Evolutionary conservation across 2,329 filamentous ascomycete species (phyloP), one percentile per base, ranked within the genome.

Genomic region (Colletotrichum chlorophyti): DNA sequence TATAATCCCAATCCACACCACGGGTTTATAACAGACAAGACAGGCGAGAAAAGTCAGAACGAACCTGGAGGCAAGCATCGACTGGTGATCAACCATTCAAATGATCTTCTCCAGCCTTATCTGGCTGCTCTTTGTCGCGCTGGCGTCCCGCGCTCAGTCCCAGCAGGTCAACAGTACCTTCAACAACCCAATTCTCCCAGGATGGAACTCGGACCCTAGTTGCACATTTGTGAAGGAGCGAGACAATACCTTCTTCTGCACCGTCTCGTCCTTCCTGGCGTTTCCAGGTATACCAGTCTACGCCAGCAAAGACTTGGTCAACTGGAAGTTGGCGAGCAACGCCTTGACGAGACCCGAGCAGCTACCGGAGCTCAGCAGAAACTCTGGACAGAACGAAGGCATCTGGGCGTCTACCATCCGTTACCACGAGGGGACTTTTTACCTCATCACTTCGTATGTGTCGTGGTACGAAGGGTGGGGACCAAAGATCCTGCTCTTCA

Each of bases 261-360:
- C 76, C 4, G 79, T 78, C 0, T 83, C 81, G 1, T 81, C 78
- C 0, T 85, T 84, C 64, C 76, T 79, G 53, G 71, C 74, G 0
- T 83, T 83, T 60, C 81, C 82, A 0, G 81, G 80, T 1, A 68
- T 83, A 8, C 81, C 82, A 0, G 74, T 85, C n/a, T 79, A 83
- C 64, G 79, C 79, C 1, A 82, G 76, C 12, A 76, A 74, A 53
- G 80, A 84, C 63, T 67, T 85, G 14, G 62, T 73, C 19, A 76
- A 78, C 51, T 85, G 81, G 80, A 79, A 76, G 59, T 71, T 78
- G 5, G 65, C 69, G 48, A 72, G 73, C 57, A 73, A 78, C 31
- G 76, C 70, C 1, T 72, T 74, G 65, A 77, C 68, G 51, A 73
- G 74, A 4, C 69, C 77, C 32, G 63, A 67, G 1, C 78, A 79